These are phyloP conservation scores for Diaporthe destruens DNA, from an alignment of 2,329 filamentous ascomycete genomes.

Conservation along the genomic window DNA sequence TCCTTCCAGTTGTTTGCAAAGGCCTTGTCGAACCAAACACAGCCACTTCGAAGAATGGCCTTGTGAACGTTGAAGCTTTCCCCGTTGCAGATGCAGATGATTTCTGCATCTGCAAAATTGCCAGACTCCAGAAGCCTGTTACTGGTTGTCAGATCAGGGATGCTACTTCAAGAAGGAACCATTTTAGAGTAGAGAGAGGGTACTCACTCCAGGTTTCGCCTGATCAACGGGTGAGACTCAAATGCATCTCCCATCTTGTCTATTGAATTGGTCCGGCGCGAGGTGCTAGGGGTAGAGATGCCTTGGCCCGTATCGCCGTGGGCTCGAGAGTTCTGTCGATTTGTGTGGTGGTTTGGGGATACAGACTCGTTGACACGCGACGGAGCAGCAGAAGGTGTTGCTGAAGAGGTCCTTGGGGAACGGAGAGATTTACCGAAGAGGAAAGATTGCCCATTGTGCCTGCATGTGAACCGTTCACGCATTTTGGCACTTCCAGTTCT, in stretches of 20 bases:
- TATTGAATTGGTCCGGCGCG: too few species aligned
- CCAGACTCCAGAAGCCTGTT: slow-evolving; percentile 1
- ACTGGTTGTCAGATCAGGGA: neutral
- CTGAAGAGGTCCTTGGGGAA: too few species aligned
- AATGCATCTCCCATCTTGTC: neutral
- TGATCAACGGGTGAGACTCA: neutral
- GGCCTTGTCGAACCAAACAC: slow-evolving; percentile 12
- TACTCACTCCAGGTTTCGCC: neutral
- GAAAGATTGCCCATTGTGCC: too few species aligned
- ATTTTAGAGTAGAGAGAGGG: neutral
- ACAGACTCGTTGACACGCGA: too few species aligned
- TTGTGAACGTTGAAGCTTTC: neutral
- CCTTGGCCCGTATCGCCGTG: too few species aligned
- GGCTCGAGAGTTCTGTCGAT: too few species aligned
- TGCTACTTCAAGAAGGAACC: neutral
- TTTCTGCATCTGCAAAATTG: slow-evolving; percentile 6
- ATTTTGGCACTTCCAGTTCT: too few species aligned
- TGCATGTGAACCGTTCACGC: too few species aligned
- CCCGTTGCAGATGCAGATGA: slow-evolving; percentile 15
- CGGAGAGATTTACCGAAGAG: too few species aligned
- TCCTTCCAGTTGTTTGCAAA: slow-evolving; percentile 16
- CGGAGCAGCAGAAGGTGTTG: too few species aligned
- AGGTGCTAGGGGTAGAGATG: too few species aligned
- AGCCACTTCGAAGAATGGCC: neutral
- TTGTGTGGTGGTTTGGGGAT: too few species aligned